Conservation (phyloP, 164 flowering plant species). For the Sedum album region DNA sequence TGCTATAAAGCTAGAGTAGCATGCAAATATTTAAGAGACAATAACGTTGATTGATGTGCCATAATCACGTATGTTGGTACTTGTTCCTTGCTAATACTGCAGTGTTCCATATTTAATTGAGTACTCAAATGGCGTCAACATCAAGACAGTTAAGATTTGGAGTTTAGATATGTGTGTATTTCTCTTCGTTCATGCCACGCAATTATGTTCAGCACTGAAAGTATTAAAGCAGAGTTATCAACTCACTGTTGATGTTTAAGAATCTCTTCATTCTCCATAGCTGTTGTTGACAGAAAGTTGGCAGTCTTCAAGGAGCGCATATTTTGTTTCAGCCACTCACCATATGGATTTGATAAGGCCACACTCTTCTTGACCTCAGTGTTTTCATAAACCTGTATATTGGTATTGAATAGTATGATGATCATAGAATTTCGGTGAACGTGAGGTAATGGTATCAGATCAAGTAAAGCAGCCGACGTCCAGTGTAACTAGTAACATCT, state of each 20-base stretch:
- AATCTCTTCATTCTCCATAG: constrained; percentile 70
- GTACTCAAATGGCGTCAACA: too few relatives aligned
- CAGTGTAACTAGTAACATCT: background rate
- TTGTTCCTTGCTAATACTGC: background rate
- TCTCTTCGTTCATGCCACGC: background rate
- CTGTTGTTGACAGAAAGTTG: constrained; percentile 56
- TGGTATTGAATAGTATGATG: background rate
- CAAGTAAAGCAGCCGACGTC: background rate
- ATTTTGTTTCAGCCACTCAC: constrained; percentile 78
- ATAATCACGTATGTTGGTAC: too few relatives aligned
- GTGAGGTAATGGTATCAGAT: background rate
- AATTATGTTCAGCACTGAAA: background rate
- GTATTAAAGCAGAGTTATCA: constrained; percentile 11
- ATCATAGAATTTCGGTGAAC: background rate
- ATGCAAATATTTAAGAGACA: too few relatives aligned
- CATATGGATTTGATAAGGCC: constrained; percentile 74
- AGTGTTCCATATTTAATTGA: too few relatives aligned
- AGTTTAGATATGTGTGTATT: background rate
- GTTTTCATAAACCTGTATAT: constrained; percentile 78
- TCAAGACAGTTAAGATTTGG: too few relatives aligned
- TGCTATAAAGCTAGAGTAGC: too few relatives aligned
- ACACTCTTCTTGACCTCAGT: constrained; percentile 89
- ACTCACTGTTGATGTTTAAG: constrained; percentile 88
- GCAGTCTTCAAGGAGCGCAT: constrained; percentile 63
- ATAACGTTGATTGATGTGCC: too few relatives aligned